A percentile compares a stretch with the other conserved stretches of the same genome.
Conservation (phyloP, 495 filamentous ascomycete genomes). For the Neurospora sp. region DNA sequence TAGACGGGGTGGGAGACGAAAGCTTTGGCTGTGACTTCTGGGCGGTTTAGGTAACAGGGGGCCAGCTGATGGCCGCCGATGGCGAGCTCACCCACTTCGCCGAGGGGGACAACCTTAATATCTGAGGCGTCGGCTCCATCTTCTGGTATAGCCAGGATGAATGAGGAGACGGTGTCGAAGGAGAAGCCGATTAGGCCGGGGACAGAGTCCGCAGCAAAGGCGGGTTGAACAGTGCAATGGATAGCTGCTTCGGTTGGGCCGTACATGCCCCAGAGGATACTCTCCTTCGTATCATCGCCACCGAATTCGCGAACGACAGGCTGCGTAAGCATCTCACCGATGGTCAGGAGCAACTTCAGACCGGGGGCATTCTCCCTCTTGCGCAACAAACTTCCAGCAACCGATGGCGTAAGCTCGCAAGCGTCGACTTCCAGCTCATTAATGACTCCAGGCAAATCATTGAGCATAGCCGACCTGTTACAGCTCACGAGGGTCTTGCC, state of each 20-base stretch:
- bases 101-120: constrained; percentile 48
- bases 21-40: constrained; percentile 59
- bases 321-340: constrained; percentile 77
- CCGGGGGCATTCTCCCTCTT: constrained; percentile 49
- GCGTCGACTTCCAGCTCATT: constrained; percentile 59
- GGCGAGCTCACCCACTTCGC: constrained; percentile 69
- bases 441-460: constrained; percentile 58
- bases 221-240: constrained; percentile 44
- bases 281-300: constrained; percentile 22
- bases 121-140: constrained; percentile 3
- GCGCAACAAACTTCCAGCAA: constrained; percentile 57
- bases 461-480: constrained; percentile 51
- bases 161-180: constrained; percentile 66
- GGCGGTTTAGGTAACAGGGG: constrained; percentile 70
- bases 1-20: constrained; percentile 47
- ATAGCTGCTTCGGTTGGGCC: constrained; percentile 80
- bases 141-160: constrained; percentile 42
- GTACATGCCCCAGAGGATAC: constrained; percentile 75
- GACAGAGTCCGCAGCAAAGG: constrained; percentile 26
- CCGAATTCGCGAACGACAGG: constrained; percentile 67
- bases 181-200: constrained; percentile 62
- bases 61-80: constrained; percentile 75
- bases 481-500: constrained; percentile 62
- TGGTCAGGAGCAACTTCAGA: constrained; percentile 60
- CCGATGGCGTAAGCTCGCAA: constrained; percentile 75